Percentiles rank a stretch among this genome's conserved stretches.
These are phyloP conservation scores for Kluyveromyces sp. DNA, from an alignment of 1,139 yeast species.

Conservation along the genomic window DNA sequence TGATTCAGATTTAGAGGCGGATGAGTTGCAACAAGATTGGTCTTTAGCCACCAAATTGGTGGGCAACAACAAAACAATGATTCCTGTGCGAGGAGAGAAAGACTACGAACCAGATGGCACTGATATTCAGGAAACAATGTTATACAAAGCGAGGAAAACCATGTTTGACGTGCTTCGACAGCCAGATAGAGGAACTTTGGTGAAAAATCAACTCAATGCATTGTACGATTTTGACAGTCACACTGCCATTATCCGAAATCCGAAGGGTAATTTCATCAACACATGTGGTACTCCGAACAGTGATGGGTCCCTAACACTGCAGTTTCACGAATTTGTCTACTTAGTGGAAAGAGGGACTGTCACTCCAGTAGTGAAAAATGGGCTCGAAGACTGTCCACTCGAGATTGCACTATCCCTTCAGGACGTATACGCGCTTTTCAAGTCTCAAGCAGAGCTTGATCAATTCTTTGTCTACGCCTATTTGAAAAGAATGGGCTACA, in stretches of 20 bases:
- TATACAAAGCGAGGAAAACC: conserved; percentile 52
- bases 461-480: conserved; percentile 65
- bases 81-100: conserved; percentile 75
- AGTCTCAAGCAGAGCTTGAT: conserved; percentile 43
- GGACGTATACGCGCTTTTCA: conserved; percentile 52
- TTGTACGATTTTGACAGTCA: conserved; percentile 41
- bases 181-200: conserved; percentile 49
- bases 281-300: conserved; percentile 61
- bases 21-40: conserved; percentile 74
- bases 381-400: conserved; percentile 16
- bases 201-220: conserved; percentile 42
- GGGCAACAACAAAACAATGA: conserved; percentile 24
- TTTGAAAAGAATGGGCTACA: conserved; percentile 73
- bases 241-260: conserved; percentile 45
- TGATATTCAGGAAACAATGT: conserved; percentile 43
- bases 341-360: conserved; percentile 79
- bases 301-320: conserved; percentile 44
- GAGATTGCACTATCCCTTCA: conserved; percentile 53
- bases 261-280: conserved; percentile 68
- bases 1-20: conserved; percentile 35
- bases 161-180: conserved; percentile 66
- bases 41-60: conserved; percentile 31
- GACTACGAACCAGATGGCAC: conserved; percentile 86
- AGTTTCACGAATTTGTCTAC: conserved; percentile 65
- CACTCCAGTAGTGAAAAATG: conserved; percentile 40